Base-by-base conservation (phyloP, 352 stramenopile genomes). In the Saprolegnia parasitica region DNA sequence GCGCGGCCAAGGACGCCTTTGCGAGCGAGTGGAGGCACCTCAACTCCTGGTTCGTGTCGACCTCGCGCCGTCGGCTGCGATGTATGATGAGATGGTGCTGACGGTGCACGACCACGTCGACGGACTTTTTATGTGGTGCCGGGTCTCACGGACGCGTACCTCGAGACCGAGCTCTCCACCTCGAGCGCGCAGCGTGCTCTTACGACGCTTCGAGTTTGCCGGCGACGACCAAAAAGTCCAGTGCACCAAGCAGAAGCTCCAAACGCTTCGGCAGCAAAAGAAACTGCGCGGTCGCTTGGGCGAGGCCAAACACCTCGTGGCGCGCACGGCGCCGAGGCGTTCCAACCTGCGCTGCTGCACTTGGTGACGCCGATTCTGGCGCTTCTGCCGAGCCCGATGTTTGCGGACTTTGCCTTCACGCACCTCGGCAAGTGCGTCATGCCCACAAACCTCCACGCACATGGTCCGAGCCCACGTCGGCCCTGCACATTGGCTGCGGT, bases 51-150 rank as follows among this genome's bases (percentile, higher is more conserved):
- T 94, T 96, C 71, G 52, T 94, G 29, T 18, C 71, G 52, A 60
- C 24, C 52, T 35, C 24, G 24, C 52, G 45, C 32, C 67, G 23
- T 45, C 24, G 4, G 57, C 32, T 35, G 13, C 72, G 58, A 35
- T 72, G 55, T 29, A 15, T 23, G 79, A 87, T 0, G 76, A 63
- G 10, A 71, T 76, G 71, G 42, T 4, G 29, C 76, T 88, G 60
- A 77, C 80, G 24, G 73, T 71, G 0, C 84, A 84, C 20, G 86
- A 93, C 56, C 79, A 74, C 55, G 80, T 94, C 23, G 86, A 96
- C 57, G 82, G 91, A 29, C 79, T 93, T 90, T 96, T 26, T 81
- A 92, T 67, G 75, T 78, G 23, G 74, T 90, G 32, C 76, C 89
- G 39, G 67, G 74, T 37, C 80, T 93, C 42, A 88, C 88, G 73